Evolutionary conservation across 352 stramenopile species (phyloP).

Genomic region (Blastocystis sp.): DNA sequence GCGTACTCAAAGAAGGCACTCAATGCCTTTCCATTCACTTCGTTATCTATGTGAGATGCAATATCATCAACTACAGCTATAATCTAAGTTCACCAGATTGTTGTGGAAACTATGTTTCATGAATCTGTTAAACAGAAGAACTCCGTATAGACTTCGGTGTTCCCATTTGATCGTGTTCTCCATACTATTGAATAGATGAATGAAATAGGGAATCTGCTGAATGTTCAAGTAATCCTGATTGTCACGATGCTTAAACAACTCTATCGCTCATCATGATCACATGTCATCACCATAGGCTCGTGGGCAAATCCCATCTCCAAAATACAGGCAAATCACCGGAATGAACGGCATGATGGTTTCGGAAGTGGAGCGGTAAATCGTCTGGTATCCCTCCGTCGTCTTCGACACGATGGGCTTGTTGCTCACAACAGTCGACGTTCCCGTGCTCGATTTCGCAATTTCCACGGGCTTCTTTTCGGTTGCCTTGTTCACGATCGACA

Average conservation of each 20-base stretch:
- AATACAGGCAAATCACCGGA: constrained; percentile 51
- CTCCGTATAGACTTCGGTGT: constrained; percentile 19
- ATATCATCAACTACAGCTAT: neutral
- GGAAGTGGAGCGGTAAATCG: constrained; percentile 6
- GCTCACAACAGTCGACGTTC: constrained; percentile 17
- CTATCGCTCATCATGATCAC: neutral
- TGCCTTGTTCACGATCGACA: constrained; percentile 3
- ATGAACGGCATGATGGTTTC: constrained; percentile 53
- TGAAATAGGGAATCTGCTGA: constrained; percentile 36
- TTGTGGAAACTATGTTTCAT: constrained; percentile 49
- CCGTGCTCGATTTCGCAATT: constrained; percentile 11
- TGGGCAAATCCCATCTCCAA: constrained; percentile 31
- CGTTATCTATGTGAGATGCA: neutral
- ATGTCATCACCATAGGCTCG: neutral
- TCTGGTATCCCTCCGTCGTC: constrained; percentile 42
- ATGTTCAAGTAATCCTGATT: constrained; percentile 47
- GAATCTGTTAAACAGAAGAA: constrained; percentile 27
- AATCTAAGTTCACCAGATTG: constrained; percentile 12
- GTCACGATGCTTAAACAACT: constrained; percentile 52
- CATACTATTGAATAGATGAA: constrained; percentile 45
- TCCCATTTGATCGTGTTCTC: constrained; percentile 51
- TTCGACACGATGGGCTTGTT: constrained; percentile 49
- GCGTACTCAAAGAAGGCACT: neutral
- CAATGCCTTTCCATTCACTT: neutral
- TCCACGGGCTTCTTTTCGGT: constrained; percentile 39